Evolutionary conservation across 768 basidiomycete species (phyloP).

Genomic region (Boletus eberwhitei): DNA sequence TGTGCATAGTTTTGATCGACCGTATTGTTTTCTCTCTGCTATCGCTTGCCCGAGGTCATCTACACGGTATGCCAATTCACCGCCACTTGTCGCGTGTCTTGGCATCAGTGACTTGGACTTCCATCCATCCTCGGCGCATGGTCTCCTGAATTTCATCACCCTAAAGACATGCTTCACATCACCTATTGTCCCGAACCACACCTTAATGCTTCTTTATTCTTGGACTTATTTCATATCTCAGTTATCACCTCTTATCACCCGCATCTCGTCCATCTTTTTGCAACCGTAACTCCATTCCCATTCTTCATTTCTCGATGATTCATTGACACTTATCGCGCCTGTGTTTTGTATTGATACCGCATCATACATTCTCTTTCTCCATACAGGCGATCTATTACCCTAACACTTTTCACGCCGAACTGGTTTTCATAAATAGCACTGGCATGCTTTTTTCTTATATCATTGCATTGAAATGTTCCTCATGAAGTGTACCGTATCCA

Average conservation of each 20-base stretch:
- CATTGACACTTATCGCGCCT: background rate
- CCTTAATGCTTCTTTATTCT: conserved; percentile 10
- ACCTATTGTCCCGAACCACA: background rate
- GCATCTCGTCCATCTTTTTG: background rate
- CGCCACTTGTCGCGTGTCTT: background rate
- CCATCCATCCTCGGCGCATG: background rate
- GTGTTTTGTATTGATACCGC: background rate
- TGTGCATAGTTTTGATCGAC: conserved; percentile 24
- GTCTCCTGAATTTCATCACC: background rate
- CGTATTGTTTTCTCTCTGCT: conserved; percentile 13
- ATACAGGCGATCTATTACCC: background rate
- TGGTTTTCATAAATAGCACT: conserved; percentile 9
- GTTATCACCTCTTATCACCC: conserved; percentile 5
- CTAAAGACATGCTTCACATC: background rate
- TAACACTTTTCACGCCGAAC: conserved; percentile 1
- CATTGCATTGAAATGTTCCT: background rate
- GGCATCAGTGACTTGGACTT: background rate
- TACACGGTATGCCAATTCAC: background rate
- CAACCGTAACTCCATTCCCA: background rate
- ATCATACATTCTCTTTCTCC: background rate
- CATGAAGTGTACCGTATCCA: conserved; percentile 9
- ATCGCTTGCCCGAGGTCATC: conserved; percentile 1
- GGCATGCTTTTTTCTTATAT: conserved; percentile 1
- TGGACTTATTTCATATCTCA: conserved; percentile 19
- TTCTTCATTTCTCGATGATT: background rate